A percentile compares a stretch with the other conserved stretches of the same genome.
Evolutionary conservation across 345 rosid species (phyloP).

Genomic region (Aegle marmelos): DNA sequence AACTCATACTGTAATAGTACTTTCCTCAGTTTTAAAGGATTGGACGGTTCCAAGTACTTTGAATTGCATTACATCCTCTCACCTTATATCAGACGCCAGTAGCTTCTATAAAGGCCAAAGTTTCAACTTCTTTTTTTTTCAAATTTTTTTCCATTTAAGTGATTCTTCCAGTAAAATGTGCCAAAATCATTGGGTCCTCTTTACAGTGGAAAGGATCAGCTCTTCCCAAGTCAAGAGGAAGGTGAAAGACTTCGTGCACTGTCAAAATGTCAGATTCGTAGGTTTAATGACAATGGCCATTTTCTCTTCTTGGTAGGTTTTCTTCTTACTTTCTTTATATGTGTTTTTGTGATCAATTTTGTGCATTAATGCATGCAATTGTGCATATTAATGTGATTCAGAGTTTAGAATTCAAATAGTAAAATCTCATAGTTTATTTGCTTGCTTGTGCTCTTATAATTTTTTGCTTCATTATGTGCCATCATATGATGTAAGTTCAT

Average conservation of each 20-base stretch:
- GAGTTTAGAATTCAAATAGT: background rate
- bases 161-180: background rate
- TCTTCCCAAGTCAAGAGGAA: constrained; percentile 70
- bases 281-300: constrained; percentile 59
- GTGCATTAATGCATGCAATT: background rate
- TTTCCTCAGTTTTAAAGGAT: background rate
- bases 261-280: constrained; percentile 51
- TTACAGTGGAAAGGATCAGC: constrained; percentile 72
- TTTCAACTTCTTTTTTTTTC: background rate
- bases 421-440: background rate
- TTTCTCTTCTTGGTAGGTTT: constrained; percentile 71
- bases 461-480: background rate
- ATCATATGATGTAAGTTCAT: background rate
- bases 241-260: constrained; percentile 52
- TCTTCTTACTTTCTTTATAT: constrained; percentile 13
- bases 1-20: background rate
- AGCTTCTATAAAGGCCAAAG: background rate
- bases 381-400: background rate
- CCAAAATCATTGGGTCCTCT: background rate
- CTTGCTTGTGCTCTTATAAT: background rate
- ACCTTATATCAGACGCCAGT: background rate
- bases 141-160: background rate
- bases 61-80: background rate
- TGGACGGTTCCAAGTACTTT: background rate
- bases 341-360: background rate